Percentiles rank a stretch among this genome's conserved stretches.
Evolutionary conservation across 768 basidiomycete species (phyloP).

Genomic region (Galerina sulciceps): DNA sequence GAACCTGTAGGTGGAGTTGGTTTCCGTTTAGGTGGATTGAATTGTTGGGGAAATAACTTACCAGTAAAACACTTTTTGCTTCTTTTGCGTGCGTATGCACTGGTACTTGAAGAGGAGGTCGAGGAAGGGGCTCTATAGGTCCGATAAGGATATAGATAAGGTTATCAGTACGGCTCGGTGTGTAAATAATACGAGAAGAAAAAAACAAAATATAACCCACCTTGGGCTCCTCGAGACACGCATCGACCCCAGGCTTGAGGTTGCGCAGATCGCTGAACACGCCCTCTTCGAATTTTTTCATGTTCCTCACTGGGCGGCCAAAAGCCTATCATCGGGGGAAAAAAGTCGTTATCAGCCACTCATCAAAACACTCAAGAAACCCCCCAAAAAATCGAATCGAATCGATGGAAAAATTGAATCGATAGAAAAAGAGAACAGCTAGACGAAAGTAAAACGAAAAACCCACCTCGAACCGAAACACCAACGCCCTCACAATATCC

Average conservation of each 20-base stretch:
- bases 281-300: slow-evolving; percentile 98
- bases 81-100: slow-evolving; percentile 97
- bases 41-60: slow-evolving; percentile 41
- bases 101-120: slow-evolving; percentile 96
- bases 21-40: not conserved
- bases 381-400: no score
- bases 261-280: slow-evolving; percentile 94
- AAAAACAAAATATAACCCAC: slow-evolving; percentile 39
- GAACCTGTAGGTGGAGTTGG: slow-evolving; percentile 63
- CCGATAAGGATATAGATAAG: slow-evolving; percentile 4
- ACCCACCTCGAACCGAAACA: slow-evolving; percentile 87
- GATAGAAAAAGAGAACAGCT: slow-evolving; percentile 9
- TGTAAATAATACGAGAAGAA: not conserved
- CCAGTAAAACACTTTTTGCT: slow-evolving; percentile 99
- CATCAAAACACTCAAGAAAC: not conserved
- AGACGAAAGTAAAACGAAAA: not conserved
- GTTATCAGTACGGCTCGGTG: not conserved
- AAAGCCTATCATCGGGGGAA: slow-evolving; percentile 54
- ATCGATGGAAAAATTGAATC: slow-evolving; percentile 7
- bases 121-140: slow-evolving; percentile 80
- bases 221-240: slow-evolving; percentile 96
- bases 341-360: not conserved
- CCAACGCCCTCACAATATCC: slow-evolving; percentile 92
- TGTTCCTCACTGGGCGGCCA: slow-evolving; percentile 85
- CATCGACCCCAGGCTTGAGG: slow-evolving; percentile 91